Evolutionary conservation across 2,329 filamentous ascomycete genomes (phyloP).

Genomic region (Diaporthe sp.): DNA sequence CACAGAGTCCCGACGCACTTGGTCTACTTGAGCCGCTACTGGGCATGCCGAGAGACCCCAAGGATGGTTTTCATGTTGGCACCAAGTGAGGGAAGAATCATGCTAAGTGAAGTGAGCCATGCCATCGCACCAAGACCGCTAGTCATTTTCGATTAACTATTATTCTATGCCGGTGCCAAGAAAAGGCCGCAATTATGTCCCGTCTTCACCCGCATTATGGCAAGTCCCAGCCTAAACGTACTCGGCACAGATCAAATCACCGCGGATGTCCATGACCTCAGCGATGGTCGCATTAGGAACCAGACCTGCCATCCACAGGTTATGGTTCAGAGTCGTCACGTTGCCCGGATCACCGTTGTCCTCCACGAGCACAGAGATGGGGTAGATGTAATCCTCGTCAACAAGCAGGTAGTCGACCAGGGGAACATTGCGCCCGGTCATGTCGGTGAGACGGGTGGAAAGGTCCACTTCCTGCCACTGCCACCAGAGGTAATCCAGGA

Average conservation of each 20-base stretch:
- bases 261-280: constrained; percentile 26
- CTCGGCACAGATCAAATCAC: constrained; percentile 19
- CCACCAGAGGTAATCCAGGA: constrained; percentile 32
- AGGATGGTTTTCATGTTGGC: background rate
- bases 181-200: background rate
- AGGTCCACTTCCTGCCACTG: constrained; percentile 30
- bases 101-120: background rate
- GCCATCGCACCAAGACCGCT: background rate
- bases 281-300: constrained; percentile 21
- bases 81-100: background rate
- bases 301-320: constrained; percentile 23
- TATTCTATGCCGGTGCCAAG: background rate
- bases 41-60: background rate
- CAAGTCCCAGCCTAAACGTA: background rate
- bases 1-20: background rate
- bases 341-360: constrained; percentile 23
- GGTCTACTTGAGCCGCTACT: background rate
- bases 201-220: no score
- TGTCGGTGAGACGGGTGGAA: background rate
- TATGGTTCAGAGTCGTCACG: constrained; percentile 27
- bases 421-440: constrained; percentile 21
- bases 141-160: background rate
- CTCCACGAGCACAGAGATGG: constrained; percentile 5
- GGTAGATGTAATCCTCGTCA: constrained; percentile 17
- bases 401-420: background rate